Base-by-base conservation (phyloP, 441 rosid species). In the Brassica balearica region DNA sequence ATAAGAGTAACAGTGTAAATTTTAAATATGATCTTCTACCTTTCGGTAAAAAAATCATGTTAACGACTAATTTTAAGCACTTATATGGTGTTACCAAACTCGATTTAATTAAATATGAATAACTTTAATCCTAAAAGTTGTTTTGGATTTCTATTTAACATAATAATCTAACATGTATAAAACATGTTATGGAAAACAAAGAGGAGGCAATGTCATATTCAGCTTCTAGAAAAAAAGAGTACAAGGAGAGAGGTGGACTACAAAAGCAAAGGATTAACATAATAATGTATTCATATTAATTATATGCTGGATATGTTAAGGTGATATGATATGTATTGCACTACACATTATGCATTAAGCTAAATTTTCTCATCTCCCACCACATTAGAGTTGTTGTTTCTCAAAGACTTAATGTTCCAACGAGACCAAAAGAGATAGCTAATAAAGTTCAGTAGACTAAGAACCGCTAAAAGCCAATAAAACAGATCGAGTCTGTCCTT, bases 401-500 rank as follows among this genome's bases (percentile, higher is more conserved):
- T 65, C 15, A 75, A 75, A 58, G 79, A 75, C 79, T 80, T 80
- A 15, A 70, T 23, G 79, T 85, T 80, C 96, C 97, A 89, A 56
- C 69, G 81, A 67, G 98, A 83, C 87, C 98, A 94, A 58, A 90
- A 83, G 38, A 94, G 84, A 77, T 94, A 94, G 80, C 81, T 85
- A 38, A 89, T 65, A 83, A 90, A 92, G 86, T 92, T 94, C 68
- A 92, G 73, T 25, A 92, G 73, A 83, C 98, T 88, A 9, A 94
- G 90, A 17, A 80, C 87, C 6, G 93, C 95, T 17, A 94, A 82
- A 74, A 94, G 36, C 98, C 98, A 94, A 71, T 90, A 94, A 82
- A 94, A 94, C 60, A 88, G 87, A 71, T 94, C 94, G n/a, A 94
- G 90, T 77, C 92, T 88, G 79, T 90, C 94, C 38, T 88, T 86